phyloP scores from a whole-genome alignment of 495 filamentous ascomycete genomes.

The Aspergillus nanangensis region DNA sequence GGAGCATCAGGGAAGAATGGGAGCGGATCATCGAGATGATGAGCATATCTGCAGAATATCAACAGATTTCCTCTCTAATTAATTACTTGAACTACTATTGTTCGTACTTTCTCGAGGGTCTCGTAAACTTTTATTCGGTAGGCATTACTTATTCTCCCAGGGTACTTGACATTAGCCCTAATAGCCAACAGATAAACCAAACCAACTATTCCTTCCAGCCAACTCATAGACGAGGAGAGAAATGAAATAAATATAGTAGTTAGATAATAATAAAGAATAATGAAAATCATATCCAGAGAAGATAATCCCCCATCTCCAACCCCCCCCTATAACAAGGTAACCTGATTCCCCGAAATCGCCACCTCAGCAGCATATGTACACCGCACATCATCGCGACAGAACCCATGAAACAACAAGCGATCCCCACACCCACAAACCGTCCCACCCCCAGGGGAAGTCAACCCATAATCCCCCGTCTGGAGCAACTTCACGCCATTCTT shows the following conservation, averaged over 20 bases:
- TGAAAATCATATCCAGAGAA: background rate
- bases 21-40: too few species aligned
- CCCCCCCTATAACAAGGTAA: constrained; percentile 15
- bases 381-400: constrained; percentile 34
- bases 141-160: too few species aligned
- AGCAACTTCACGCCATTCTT: constrained; percentile 34
- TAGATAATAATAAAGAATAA: background rate
- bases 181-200: too few species aligned
- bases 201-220: too few species aligned
- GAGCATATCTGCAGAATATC: too few species aligned
- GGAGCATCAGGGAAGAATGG: too few species aligned
- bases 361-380: constrained; percentile 37
- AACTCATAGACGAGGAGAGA: background rate
- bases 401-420: constrained; percentile 48
- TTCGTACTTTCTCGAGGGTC: too few species aligned
- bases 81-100: too few species aligned
- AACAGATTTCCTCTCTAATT: too few species aligned
- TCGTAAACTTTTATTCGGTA: too few species aligned
- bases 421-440: constrained; percentile 40
- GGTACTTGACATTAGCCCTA: too few species aligned
- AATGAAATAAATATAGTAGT: background rate
- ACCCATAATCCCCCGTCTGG: constrained; percentile 31
- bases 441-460: constrained; percentile 52
- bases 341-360: constrained; percentile 19
- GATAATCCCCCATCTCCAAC: background rate